Base-by-base conservation (phyloP, 2,329 filamentous ascomycete species). In the Colletotrichum agaves region DNA sequence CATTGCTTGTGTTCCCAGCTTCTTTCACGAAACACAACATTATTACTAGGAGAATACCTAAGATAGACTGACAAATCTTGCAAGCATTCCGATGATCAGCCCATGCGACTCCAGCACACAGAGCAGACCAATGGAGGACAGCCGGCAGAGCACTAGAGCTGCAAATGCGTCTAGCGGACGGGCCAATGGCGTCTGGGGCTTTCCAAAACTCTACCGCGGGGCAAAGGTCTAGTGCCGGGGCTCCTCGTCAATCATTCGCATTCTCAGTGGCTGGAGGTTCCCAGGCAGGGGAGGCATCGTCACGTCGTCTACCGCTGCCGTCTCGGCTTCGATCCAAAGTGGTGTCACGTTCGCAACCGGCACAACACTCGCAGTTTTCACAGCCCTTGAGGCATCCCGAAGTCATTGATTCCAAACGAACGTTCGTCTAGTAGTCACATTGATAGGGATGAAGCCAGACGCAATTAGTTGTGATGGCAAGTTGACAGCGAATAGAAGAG, bases 241-340 rank as follows among this genome's bases (percentile, higher is more conserved):
- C 19, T 33, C 27, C 12, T 37, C 15, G 27, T 27, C 1, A 50
- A 57, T 43, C 15, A 46, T 31, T 13, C 11, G 27, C 33, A 21
- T 44, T 35, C 50, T 62, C 23, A 56, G 23, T 62, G 63, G 41
- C 39, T 33, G 33, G 27, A 8, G 8, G 27, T 27, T 1, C 23
- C 23, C 23, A 27, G 23, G 23, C 23, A 6, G 7, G 5, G 23
- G 23, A 27, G 23, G 23, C 23, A 27, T 27, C 23, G 23, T 27
- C 5, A 4, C 5, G 19, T 31, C 15, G 44, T 44, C 46, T 39
- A 27, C 52, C 44, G 31, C 23, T 63, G 52, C 63, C 52, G 52
- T 44, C 63, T 63, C 58, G 63, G 63, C 59, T 63, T 56, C 41
- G 59, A 52, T 8, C n/a, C n/a, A n/a, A n/a, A n/a, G 63, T 57